Conservation (phyloP, 805 yeast species). For the Spathaspora sp. region DNA sequence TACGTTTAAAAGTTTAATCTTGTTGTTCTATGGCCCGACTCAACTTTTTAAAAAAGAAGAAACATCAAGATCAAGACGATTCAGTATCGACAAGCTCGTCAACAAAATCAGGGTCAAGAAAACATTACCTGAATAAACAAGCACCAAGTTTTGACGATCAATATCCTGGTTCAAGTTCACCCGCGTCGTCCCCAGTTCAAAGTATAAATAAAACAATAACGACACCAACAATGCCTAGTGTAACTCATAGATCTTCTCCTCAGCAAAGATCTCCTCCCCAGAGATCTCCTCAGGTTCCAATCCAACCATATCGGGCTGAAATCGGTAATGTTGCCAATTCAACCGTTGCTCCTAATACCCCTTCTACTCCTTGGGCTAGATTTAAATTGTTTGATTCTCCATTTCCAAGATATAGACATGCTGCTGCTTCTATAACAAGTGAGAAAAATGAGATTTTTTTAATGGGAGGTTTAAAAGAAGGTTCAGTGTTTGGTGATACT, state of each 20-base stretch:
- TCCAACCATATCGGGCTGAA: neutral
- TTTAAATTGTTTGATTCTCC: conserved; percentile 70
- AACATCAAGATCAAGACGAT: conserved; percentile 12
- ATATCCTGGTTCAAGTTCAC: neutral
- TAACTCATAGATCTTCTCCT: neutral
- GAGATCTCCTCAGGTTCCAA: neutral
- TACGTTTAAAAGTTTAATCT: neutral
- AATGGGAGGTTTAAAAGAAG: conserved; percentile 94
- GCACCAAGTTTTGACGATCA: neutral
- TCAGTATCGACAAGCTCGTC: conserved; percentile 1
- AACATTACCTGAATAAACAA: neutral
- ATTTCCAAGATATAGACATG: conserved; percentile 92
- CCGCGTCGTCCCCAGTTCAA: neutral
- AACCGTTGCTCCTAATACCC: neutral
- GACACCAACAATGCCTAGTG: neutral
- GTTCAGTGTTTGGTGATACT: conserved; percentile 90
- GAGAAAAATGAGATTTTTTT: conserved; percentile 79
- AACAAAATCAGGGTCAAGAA: conserved; percentile 1
- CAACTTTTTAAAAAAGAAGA: conserved; percentile 51
- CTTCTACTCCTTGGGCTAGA: conserved; percentile 61
- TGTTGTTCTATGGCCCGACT: conserved; percentile 47
- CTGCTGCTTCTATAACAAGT: conserved; percentile 69
- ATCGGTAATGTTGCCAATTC: neutral
- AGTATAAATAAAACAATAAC: neutral
- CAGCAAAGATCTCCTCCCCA: neutral